Conservation (phyloP, 2,329 filamentous ascomycete species). For the Fusarium cyanostomum region DNA sequence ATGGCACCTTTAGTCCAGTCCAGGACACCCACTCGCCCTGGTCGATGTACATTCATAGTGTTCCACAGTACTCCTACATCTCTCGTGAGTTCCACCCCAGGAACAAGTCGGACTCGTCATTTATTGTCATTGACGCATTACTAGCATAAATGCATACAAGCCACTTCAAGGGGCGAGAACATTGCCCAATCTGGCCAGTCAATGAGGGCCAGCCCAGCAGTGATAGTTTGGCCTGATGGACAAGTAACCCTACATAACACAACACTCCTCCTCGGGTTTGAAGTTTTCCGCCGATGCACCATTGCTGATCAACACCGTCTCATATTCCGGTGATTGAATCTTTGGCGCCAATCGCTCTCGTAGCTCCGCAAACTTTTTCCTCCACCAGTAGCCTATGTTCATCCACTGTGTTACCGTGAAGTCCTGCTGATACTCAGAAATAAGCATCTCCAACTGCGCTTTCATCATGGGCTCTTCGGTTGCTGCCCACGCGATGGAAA, state of each 20-base stretch:
- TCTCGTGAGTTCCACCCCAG: not conserved
- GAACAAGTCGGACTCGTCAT: not conserved
- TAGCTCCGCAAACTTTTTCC: conserved; percentile 22
- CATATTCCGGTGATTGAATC: not conserved
- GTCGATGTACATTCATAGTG: not conserved
- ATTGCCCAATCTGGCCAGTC: no score
- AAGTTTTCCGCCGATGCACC: not conserved
- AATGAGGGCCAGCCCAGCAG: not conserved
- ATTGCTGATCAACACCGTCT: not conserved
- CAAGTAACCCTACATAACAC: conserved; percentile 15
- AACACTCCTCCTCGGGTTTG: conserved; percentile 21
- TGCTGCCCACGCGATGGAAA: conserved; percentile 28
- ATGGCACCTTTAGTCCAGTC: no score
- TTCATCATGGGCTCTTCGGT: conserved; percentile 28
- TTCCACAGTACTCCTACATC: no score
- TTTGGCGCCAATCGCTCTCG: conserved; percentile 11
- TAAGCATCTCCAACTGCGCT: conserved; percentile 9
- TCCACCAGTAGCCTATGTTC: conserved; percentile 30
- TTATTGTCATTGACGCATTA: not conserved
- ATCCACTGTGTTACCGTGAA: conserved; percentile 27
- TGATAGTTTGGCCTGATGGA: not conserved
- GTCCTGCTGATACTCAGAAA: conserved; percentile 30
- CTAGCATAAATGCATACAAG: not conserved
- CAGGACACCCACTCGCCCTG: no score
- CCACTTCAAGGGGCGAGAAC: no score